These are phyloP conservation scores for Cantharellus cinnabarinus DNA, from an alignment of 768 basidiomycete species.

Conservation along the genomic window DNA sequence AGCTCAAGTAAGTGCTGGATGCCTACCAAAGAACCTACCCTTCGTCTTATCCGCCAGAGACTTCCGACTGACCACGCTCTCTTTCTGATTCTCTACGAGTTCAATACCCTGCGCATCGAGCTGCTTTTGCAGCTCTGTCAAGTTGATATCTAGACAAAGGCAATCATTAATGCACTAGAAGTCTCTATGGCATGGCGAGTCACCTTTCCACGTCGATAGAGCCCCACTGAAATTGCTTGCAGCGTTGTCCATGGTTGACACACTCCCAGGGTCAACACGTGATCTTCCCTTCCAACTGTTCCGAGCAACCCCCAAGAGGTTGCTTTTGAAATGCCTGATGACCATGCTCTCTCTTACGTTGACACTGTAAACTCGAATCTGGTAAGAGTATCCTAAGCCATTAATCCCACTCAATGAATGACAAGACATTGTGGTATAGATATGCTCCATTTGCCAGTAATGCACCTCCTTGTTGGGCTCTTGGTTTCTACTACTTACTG, in stretches of 20 bases:
- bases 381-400: slow-evolving; percentile 21
- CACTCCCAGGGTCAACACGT: too few relatives aligned
- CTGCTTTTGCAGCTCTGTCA: slow-evolving; percentile 78
- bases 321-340: neutral
- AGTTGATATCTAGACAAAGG: slow-evolving; percentile 10
- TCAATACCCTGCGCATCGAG: slow-evolving; percentile 86
- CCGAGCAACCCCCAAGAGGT: too few relatives aligned
- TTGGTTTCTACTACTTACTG: slow-evolving; percentile 1
- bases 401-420: neutral
- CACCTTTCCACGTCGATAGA: slow-evolving; percentile 80
- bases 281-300: too few relatives aligned
- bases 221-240: slow-evolving; percentile 89
- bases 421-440: slow-evolving; percentile 18
- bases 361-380: slow-evolving; percentile 46
- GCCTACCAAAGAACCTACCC: slow-evolving; percentile 27
- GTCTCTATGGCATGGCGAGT: slow-evolving; percentile 9
- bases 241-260: slow-evolving; percentile 13
- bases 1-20: neutral
- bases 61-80: slow-evolving; percentile 84
- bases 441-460: slow-evolving; percentile 63
- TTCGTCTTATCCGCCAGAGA: slow-evolving; percentile 89
- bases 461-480: neutral
- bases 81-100: slow-evolving; percentile 96
- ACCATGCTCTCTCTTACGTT: slow-evolving; percentile 29
- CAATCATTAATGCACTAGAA: neutral